Conservation (phyloP, 805 yeast genomes). For the Yarrowia divulgata region DNA sequence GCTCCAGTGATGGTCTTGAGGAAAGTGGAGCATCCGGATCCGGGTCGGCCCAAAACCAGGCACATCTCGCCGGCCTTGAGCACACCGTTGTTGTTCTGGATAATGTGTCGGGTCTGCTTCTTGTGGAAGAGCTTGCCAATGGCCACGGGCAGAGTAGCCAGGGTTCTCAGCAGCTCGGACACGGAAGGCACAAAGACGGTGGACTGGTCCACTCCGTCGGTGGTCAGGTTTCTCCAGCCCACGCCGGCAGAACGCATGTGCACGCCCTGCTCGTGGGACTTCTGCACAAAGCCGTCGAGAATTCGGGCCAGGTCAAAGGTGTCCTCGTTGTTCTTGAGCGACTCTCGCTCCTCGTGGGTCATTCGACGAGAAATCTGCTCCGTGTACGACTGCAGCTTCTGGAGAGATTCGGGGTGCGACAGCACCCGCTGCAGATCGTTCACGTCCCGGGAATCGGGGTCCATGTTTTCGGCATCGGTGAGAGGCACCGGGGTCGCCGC, state of each 20-base stretch:
- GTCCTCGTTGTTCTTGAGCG: constrained; percentile 55
- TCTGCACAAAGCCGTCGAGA: constrained; percentile 44
- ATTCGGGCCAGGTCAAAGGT: constrained; percentile 58
- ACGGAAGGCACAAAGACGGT: constrained; percentile 57
- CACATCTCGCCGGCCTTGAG: constrained; percentile 68
- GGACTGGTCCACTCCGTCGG: constrained; percentile 58
- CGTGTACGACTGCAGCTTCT: constrained; percentile 58
- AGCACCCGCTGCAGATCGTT: constrained; percentile 45
- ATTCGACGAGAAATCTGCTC: constrained; percentile 60
- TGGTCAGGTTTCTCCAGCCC: constrained; percentile 52
- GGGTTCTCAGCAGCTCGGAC: constrained; percentile 52
- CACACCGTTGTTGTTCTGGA: constrained; percentile 45
- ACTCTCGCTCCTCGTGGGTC: constrained; percentile 52
- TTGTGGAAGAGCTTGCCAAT: constrained; percentile 27
- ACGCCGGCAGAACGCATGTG: constrained; percentile 51
- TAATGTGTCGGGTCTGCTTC: constrained; percentile 44
- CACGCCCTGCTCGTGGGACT: constrained; percentile 50
- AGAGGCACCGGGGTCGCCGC: constrained; percentile 38
- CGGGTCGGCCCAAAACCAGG: constrained; percentile 75
- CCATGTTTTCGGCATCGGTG: constrained; percentile 32
- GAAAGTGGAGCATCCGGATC: constrained; percentile 80
- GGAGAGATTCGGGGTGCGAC: constrained; percentile 50
- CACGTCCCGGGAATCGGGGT: constrained; percentile 37
- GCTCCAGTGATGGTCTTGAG: constrained; percentile 70
- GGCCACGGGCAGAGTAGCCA: constrained; percentile 43